Base-by-base conservation (phyloP, 2,329 filamentous ascomycete genomes). In the Beauveria sp. region DNA sequence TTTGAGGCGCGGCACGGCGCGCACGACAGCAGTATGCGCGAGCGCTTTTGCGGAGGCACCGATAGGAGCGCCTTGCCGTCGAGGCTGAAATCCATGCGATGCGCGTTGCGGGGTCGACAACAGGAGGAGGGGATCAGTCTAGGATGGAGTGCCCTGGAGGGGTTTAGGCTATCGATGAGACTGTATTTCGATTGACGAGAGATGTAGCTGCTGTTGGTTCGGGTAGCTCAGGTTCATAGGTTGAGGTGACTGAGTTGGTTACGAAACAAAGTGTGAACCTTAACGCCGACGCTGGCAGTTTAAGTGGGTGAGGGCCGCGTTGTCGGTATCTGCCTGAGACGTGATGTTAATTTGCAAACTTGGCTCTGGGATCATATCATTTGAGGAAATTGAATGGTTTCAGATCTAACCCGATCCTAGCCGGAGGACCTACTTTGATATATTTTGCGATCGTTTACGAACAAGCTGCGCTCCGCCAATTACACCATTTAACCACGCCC, bases 1-100 rank as follows among this genome's bases (percentile, higher is more conserved):
- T 84, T 84, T 45, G 80, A 83, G 60, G 66, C 63, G 55, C 82
- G 80, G 65, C 82, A 84, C 2, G 80, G 76, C 8, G 72, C 78
- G 64, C 82, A 84, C 3, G 80, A 83, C 24, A 84, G 77, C 3
- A 83, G 73, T 24, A 83, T 72, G 40, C 81, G 76, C 22, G 74
- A 75, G 28, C 81, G 77, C 68, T 82, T 83, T 48, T 72, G 69
- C 34, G 24, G 42, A 64, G 50, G 53, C 20, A 64, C 58, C 28
- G 62, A 24, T 14, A 51, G 62, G 12, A 60, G 49, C 18, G 45
- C 34, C 24, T 42, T 3, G 43, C 50, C 56, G 49, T 54, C 62
- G 42, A 63, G 56, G 43, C 51, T 48, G 28, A 55, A 40, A 38
- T 62, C 61, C 54, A 62, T 61, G 40, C 28, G n/a, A 22, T 20